A percentile compares a stretch with the other conserved stretches of the same genome.
Conservation (phyloP, 805 yeast species). For the Candida multigemmis region DNA sequence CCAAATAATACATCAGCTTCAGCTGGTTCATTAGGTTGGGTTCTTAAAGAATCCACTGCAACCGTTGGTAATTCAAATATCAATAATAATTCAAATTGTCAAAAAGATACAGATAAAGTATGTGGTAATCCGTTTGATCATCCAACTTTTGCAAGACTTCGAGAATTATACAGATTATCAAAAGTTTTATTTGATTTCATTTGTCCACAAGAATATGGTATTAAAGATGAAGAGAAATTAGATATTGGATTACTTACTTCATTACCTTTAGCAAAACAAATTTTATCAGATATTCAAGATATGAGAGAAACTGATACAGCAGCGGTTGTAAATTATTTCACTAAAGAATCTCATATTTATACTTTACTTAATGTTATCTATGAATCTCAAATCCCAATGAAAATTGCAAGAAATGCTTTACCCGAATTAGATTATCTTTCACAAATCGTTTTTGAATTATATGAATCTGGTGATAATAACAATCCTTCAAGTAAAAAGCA, state of each 20-base stretch:
- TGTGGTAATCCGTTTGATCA: constrained; percentile 53
- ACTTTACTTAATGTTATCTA: constrained; percentile 84
- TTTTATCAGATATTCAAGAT: constrained; percentile 67
- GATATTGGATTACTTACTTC: constrained; percentile 95
- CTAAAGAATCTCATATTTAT: constrained; percentile 95
- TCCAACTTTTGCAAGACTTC: constrained; percentile 64
- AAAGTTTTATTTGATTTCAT: constrained; percentile 94
- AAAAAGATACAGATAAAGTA: constrained; percentile 4
- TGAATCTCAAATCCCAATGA: constrained; percentile 91
- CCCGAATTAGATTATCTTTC: constrained; percentile 95
- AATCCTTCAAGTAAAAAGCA: constrained; percentile 68
- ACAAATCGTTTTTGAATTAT: constrained; percentile 88
- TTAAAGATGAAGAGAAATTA: constrained; percentile 86
- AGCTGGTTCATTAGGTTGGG: constrained; percentile 73
- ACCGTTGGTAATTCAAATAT: constrained; percentile 9
- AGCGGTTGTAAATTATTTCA: constrained; percentile 82
- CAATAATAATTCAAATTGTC: constrained; percentile 9
- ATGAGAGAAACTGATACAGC: constrained; percentile 77
- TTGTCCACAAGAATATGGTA: constrained; percentile 98
- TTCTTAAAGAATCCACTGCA: constrained; percentile 36
- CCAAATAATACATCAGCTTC: constrained; percentile 20
- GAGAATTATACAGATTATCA: constrained; percentile 84
- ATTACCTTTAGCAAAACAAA: constrained; percentile 85
- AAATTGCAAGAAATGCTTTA: constrained; percentile 86
- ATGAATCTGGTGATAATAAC: constrained; percentile 63